These are phyloP conservation scores for Vigna angularis DNA, from an alignment of 306 rosid genomes.

Conservation along the genomic window DNA sequence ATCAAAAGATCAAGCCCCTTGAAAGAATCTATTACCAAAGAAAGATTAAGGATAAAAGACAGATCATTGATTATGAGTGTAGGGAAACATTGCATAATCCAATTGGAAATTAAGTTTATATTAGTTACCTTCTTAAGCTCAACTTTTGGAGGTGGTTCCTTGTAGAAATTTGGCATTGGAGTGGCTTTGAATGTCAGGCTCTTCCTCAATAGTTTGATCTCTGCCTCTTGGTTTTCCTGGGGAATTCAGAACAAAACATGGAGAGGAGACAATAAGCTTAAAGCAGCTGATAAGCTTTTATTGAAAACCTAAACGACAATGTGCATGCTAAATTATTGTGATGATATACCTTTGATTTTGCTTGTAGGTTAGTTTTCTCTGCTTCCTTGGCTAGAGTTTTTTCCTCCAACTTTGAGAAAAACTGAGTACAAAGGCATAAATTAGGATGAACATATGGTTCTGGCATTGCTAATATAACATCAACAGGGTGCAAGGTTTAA, in stretches of 20 bases:
- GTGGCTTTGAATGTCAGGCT: slow-evolving; percentile 83
- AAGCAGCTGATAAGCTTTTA: slow-evolving; percentile 25
- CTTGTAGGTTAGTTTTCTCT: slow-evolving; percentile 78
- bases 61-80: background rate
- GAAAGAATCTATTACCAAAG: background rate
- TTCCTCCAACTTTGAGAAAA: slow-evolving; percentile 92
- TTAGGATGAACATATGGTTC: slow-evolving; percentile 13
- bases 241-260: slow-evolving; percentile 19
- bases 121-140: slow-evolving; percentile 84
- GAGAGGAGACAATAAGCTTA: slow-evolving; percentile 28
- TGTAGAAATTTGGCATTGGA: slow-evolving; percentile 96
- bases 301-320: slow-evolving; percentile 24
- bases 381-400: slow-evolving; percentile 90
- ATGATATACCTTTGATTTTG: slow-evolving; percentile 75
- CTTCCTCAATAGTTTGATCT: slow-evolving; percentile 89
- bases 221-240: slow-evolving; percentile 89
- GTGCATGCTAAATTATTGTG: slow-evolving; percentile 9
- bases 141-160: slow-evolving; percentile 87
- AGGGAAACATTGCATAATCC: background rate
- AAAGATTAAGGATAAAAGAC: background rate
- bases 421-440: slow-evolving; percentile 56
- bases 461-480: slow-evolving; percentile 16
- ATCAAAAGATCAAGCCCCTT: background rate
- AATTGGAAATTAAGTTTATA: background rate
- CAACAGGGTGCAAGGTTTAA: slow-evolving; percentile 20